Evolutionary conservation across 192 early-diverging fungal species (phyloP).

Genomic region (Coemansia sp.): DNA sequence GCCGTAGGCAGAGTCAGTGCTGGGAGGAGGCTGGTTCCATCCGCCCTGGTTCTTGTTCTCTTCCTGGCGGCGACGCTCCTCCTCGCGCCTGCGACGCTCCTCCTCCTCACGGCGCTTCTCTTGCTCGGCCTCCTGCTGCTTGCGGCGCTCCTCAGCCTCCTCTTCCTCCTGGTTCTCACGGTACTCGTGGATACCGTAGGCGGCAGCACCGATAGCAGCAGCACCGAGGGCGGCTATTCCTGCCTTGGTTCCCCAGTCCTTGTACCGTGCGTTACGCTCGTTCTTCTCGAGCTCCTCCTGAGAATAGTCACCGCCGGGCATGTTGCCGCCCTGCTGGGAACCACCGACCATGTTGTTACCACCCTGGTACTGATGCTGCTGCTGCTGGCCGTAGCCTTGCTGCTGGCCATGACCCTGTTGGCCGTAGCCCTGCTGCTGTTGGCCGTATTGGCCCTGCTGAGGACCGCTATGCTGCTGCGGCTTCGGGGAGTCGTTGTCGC

Average conservation of each 20-base stretch:
- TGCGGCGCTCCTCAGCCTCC: slow-evolving; percentile 21
- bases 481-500: slow-evolving; percentile 19
- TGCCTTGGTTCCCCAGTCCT: slow-evolving; percentile 38
- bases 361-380: slow-evolving; percentile 23
- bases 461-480: slow-evolving; percentile 20
- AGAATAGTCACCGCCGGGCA: slow-evolving; percentile 43
- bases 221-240: slow-evolving; percentile 32
- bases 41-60: slow-evolving; percentile 19
- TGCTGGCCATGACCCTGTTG: slow-evolving; percentile 26
- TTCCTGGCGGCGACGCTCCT: slow-evolving; percentile 20
- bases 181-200: slow-evolving; percentile 52
- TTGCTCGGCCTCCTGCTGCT: slow-evolving; percentile 18
- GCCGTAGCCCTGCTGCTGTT: slow-evolving; percentile 25
- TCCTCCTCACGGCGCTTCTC: slow-evolving; percentile 28
- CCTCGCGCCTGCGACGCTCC: slow-evolving; percentile 16
- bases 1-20: slow-evolving; percentile 46
- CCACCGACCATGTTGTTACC: slow-evolving; percentile 44
- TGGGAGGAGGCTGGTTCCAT: slow-evolving; percentile 16
- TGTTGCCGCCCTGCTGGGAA: slow-evolving; percentile 34
- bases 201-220: slow-evolving; percentile 34
- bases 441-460: slow-evolving; percentile 20
- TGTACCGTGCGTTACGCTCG: slow-evolving; percentile 33
- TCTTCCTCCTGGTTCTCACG: slow-evolving; percentile 39
- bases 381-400: slow-evolving; percentile 36
- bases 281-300: slow-evolving; percentile 45